Evolutionary conservation across 768 basidiomycete species (phyloP).

Genomic region (Wakefieldia striispora): DNA sequence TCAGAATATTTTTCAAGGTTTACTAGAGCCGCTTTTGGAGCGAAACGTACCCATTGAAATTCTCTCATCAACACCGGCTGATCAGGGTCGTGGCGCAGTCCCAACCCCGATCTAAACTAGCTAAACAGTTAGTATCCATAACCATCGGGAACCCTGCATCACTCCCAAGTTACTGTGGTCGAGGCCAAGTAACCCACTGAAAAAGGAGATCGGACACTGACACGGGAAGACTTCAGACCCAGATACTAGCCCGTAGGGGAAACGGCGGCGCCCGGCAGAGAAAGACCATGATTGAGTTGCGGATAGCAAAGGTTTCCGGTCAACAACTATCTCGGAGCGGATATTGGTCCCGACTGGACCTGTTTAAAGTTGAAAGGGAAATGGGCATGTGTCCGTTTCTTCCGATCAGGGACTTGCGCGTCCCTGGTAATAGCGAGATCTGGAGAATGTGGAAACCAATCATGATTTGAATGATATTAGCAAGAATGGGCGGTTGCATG

Average conservation of each 20-base stretch:
- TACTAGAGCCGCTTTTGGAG: constrained; percentile 17
- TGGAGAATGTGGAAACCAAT: constrained; percentile 19
- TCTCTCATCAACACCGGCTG: constrained; percentile 12
- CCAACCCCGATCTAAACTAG: constrained; percentile 17
- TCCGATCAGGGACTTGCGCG: constrained; percentile 24
- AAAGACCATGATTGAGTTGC: constrained; percentile 15
- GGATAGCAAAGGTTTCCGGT: constrained; percentile 12
- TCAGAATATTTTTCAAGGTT: constrained; percentile 16
- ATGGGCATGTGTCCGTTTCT: constrained; percentile 18
- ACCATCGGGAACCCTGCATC: constrained; percentile 9
- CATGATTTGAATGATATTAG: constrained; percentile 22
- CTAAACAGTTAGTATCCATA: constrained; percentile 8
- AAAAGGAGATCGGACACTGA: not conserved
- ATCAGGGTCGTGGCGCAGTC: constrained; percentile 15
- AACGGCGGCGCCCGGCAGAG: constrained; percentile 27
- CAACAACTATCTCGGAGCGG: constrained; percentile 20
- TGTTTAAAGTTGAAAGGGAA: constrained; percentile 19
- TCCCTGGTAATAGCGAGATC: constrained; percentile 26
- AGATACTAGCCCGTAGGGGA: constrained; percentile 16
- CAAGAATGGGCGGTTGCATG: constrained; percentile 13
- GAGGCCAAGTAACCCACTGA: not conserved
- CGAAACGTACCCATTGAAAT: constrained; percentile 6
- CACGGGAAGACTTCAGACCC: constrained; percentile 9
- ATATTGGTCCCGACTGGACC: constrained; percentile 24
- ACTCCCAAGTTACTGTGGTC: not conserved